These are phyloP conservation scores for Yamadazyma epiphylla DNA, from an alignment of 1,139 yeast genomes.

Conservation along the genomic window DNA sequence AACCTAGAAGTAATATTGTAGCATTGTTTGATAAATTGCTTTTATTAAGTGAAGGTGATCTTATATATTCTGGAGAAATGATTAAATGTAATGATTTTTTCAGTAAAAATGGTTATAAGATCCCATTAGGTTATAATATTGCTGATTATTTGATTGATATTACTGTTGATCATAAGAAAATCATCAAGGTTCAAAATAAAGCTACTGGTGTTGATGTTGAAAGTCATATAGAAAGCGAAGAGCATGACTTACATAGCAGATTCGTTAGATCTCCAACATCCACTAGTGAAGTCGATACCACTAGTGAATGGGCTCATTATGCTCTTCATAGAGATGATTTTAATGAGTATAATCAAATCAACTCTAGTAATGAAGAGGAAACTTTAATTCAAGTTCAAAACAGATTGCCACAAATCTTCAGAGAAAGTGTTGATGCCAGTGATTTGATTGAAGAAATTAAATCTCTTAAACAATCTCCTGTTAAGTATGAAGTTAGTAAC, in stretches of 20 bases:
- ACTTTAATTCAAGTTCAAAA: slow-evolving; percentile 28
- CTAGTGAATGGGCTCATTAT: slow-evolving; percentile 85
- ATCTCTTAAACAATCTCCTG: slow-evolving; percentile 26
- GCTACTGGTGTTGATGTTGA: slow-evolving; percentile 19
- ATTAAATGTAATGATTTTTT: slow-evolving; percentile 70
- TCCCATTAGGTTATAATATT: slow-evolving; percentile 88
- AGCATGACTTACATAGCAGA: slow-evolving; percentile 36
- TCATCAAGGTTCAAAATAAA: slow-evolving; percentile 18
- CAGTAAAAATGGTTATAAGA: slow-evolving; percentile 66
- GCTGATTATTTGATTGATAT: slow-evolving; percentile 92
- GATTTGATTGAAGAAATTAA: slow-evolving; percentile 50
- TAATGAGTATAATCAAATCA: slow-evolving; percentile 16
- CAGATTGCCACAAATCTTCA: slow-evolving; percentile 39
- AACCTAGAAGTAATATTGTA: slow-evolving; percentile 95
- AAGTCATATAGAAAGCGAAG: slow-evolving; percentile 18
- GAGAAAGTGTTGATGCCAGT: slow-evolving; percentile 46
- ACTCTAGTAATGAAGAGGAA: slow-evolving; percentile 23
- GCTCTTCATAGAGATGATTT: slow-evolving; percentile 83
- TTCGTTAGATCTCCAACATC: slow-evolving; percentile 25
- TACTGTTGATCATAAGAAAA: slow-evolving; percentile 60
- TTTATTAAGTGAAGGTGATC: slow-evolving; percentile 77
- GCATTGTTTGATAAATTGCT: slow-evolving; percentile 81
- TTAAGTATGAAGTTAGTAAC: slow-evolving; percentile 31
- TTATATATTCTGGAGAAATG: slow-evolving; percentile 86
- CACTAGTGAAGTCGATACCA: slow-evolving; percentile 48